Conservation (phyloP, 2,329 filamentous ascomycete species). For the Nigrospora oryzae region DNA sequence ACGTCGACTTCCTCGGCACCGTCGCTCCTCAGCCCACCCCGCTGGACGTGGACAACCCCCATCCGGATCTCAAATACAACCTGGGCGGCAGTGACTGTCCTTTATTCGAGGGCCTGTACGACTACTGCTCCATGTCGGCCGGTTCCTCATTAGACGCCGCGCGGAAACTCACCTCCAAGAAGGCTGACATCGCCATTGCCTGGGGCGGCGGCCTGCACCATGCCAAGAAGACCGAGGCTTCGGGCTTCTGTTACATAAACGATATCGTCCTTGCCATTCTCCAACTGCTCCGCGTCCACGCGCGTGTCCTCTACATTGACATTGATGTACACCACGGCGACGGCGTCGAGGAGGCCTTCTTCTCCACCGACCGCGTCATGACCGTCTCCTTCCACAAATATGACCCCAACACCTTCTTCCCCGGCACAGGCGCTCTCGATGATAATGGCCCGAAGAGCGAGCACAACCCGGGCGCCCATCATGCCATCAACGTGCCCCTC, state of each 20-base stretch:
- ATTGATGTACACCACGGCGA: constrained; percentile 91
- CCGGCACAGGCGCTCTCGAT: constrained; percentile 79
- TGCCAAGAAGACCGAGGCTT: constrained; percentile 88
- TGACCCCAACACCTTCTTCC: constrained; percentile 76
- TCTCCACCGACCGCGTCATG: constrained; percentile 81
- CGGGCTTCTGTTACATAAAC: constrained; percentile 98
- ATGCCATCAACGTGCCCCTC: constrained; percentile 83
- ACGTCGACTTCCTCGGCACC: constrained; percentile 78
- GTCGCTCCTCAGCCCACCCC: constrained; percentile 57
- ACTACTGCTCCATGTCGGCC: constrained; percentile 90
- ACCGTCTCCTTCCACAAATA: constrained; percentile 97
- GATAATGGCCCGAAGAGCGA: constrained; percentile 78
- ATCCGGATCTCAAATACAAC: constrained; percentile 67
- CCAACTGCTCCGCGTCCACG: constrained; percentile 72
- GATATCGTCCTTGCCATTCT: constrained; percentile 94
- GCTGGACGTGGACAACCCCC: constrained; percentile 56
- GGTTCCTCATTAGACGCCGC: constrained; percentile 88
- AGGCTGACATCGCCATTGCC: constrained; percentile 93
- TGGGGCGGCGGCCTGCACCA: constrained; percentile 97
- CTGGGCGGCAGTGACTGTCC: constrained; percentile 89
- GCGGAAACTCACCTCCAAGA: constrained; percentile 73
- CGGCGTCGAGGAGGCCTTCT: constrained; percentile 85
- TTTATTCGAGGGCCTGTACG: constrained; percentile 89
- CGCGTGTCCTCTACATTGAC: constrained; percentile 88
- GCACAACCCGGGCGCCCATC: constrained; percentile 79